These are phyloP conservation scores for Alternaria dauci DNA, from an alignment of 2,329 filamentous ascomycete species.

Conservation along the genomic window DNA sequence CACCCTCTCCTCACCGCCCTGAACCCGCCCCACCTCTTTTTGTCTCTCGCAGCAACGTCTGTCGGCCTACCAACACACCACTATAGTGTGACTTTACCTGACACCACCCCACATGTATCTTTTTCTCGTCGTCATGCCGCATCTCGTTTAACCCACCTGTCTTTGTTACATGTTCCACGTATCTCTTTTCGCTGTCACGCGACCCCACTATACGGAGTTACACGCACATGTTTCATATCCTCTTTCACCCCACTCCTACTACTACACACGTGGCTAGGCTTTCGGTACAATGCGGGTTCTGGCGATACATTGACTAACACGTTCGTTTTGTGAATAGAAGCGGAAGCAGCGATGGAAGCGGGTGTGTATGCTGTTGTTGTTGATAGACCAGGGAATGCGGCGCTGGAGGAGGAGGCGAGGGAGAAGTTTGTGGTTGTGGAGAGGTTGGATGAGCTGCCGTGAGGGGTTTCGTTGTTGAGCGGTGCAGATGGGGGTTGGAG, in stretches of 20 bases:
- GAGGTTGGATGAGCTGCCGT: conserved; percentile 51
- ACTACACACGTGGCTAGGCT: not conserved
- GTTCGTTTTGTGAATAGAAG: conserved; percentile 42
- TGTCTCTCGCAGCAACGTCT: not conserved
- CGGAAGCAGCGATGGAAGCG: conserved; percentile 55
- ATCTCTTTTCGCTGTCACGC: conserved; percentile 6
- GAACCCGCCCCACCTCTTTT: conserved; percentile 17
- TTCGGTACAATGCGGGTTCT: too few relatives aligned
- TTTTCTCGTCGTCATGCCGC: conserved; percentile 8
- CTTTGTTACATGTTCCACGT: conserved; percentile 1
- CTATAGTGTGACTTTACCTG: conserved; percentile 3
- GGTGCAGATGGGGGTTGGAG: too few relatives aligned
- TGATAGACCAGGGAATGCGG: conserved; percentile 74
- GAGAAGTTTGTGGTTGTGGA: conserved; percentile 37
- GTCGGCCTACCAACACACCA: not conserved
- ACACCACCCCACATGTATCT: not conserved
- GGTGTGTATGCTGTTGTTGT: conserved; percentile 56
- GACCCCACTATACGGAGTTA: conserved; percentile 2
- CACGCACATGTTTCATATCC: conserved; percentile 2
- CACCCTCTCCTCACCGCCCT: conserved; percentile 11
- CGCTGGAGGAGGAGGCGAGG: conserved; percentile 52
- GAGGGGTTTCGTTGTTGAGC: not conserved
- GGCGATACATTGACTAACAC: conserved; percentile 23
- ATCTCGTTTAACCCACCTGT: not conserved
- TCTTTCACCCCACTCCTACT: not conserved